Conservation (phyloP, 306 rosid genomes). For the Quercus cerris region DNA sequence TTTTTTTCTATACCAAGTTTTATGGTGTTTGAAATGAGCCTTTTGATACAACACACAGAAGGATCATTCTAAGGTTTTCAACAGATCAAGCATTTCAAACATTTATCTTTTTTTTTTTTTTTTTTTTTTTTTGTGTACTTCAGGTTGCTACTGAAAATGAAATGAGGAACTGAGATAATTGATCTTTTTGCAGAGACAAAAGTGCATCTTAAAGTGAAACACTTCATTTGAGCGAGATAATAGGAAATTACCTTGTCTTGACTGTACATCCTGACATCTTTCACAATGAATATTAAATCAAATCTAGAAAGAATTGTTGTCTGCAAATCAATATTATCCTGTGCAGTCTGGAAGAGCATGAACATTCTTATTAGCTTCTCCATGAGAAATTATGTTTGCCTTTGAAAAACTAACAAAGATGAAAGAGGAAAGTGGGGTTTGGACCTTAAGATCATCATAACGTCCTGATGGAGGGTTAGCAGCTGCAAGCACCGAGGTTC, state of each 20-base stretch:
- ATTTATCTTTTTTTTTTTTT: neutral
- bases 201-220: neutral
- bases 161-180: neutral
- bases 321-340: constrained; percentile 98
- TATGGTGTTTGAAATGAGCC: constrained; percentile 7
- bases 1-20: neutral
- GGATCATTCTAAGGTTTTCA: neutral
- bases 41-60: neutral
- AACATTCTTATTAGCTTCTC: constrained; percentile 27
- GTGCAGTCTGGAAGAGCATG: constrained; percentile 76
- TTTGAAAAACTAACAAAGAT: constrained; percentile 6
- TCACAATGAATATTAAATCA: constrained; percentile 94
- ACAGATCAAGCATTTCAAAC: neutral
- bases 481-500: constrained; percentile 99
- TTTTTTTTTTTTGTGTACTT: neutral
- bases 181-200: constrained; percentile 3
- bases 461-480: constrained; percentile 99
- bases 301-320: constrained; percentile 97
- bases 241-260: constrained; percentile 81
- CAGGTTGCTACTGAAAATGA: neutral
- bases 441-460: constrained; percentile 96
- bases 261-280: constrained; percentile 86
- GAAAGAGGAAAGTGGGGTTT: neutral
- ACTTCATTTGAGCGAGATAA: constrained; percentile 7
- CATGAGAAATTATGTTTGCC: neutral